These are phyloP conservation scores for Cylindrotheca closterium DNA, from an alignment of 108 stramenopile species.

Conservation along the genomic window DNA sequence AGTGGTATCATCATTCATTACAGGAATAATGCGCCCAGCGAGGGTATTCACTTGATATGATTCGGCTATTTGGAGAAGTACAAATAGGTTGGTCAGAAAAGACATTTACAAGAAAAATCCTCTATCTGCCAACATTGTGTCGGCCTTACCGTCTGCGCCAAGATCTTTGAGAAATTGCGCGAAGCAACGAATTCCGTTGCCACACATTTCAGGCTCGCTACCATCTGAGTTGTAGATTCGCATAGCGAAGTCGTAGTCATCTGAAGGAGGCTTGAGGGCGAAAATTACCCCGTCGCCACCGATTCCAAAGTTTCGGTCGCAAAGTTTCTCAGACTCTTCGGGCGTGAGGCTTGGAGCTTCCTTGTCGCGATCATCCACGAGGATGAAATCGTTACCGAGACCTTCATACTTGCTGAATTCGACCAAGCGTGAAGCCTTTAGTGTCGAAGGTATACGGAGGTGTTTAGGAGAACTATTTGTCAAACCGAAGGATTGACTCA, in stretches of 20 bases:
- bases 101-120: neutral
- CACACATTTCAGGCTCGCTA: slow-evolving; percentile 98
- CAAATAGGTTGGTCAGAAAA: neutral
- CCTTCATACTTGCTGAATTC: slow-evolving; percentile 97
- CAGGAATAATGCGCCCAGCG: slow-evolving; percentile 91
- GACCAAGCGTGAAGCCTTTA: slow-evolving; percentile 17
- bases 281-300: slow-evolving; percentile 99
- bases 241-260: slow-evolving; percentile 93
- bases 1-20: slow-evolving; percentile 89
- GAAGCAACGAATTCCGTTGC: slow-evolving; percentile 97
- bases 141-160: slow-evolving; percentile 68
- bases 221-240: slow-evolving; percentile 96
- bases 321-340: slow-evolving; percentile 79
- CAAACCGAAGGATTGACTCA: neutral
- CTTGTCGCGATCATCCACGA: slow-evolving; percentile 91
- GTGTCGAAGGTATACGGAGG: neutral
- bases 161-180: slow-evolving; percentile 92
- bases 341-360: slow-evolving; percentile 79
- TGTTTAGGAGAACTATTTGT: neutral
- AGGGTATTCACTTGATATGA: slow-evolving; percentile 90
- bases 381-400: slow-evolving; percentile 98
- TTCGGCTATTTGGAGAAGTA: slow-evolving; percentile 27
- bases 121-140: neutral
- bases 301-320: slow-evolving; percentile 92
- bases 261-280: slow-evolving; percentile 82